A percentile compares a stretch with the other conserved stretches of the same genome.
These are phyloP conservation scores for Rhizomucor pusillus DNA, from an alignment of 371 early-diverging fungal species.

Conservation along the genomic window DNA sequence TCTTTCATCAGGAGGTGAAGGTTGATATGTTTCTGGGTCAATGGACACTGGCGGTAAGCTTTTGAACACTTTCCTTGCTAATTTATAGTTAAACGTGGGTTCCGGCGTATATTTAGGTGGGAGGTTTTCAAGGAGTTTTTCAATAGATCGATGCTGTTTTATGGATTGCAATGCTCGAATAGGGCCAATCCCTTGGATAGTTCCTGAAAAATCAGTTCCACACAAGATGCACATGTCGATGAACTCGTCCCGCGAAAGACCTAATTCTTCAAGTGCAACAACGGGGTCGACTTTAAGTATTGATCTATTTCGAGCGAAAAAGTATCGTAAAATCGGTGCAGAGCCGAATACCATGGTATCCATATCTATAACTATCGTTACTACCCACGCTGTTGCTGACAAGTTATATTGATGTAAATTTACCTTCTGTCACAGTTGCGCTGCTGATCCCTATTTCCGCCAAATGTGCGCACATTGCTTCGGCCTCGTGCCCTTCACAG, in stretches of 20 bases:
- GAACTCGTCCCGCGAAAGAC: slow-evolving; percentile 54
- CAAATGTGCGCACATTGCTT: slow-evolving; percentile 66
- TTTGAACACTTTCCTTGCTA: slow-evolving; percentile 46
- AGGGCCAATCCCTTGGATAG: slow-evolving; percentile 65
- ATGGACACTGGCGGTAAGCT: slow-evolving; percentile 33
- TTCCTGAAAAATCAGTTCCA: slow-evolving; percentile 75
- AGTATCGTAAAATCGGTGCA: slow-evolving; percentile 52
- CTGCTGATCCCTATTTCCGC: slow-evolving; percentile 42
- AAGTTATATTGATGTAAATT: no score
- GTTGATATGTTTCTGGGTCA: slow-evolving; percentile 15
- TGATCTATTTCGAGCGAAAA: slow-evolving; percentile 31
- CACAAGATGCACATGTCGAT: slow-evolving; percentile 79
- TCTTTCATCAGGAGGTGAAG: slow-evolving; percentile 5
- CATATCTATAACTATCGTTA: slow-evolving; percentile 25
- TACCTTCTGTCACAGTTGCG: slow-evolving; percentile 72
- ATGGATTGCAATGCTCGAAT: slow-evolving; percentile 57
- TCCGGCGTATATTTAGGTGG: slow-evolving; percentile 34
- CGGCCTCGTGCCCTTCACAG: slow-evolving; percentile 57
- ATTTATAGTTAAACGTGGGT: slow-evolving; percentile 47
- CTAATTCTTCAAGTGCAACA: slow-evolving; percentile 49
- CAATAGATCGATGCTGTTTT: slow-evolving; percentile 60
- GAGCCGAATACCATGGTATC: slow-evolving; percentile 63
- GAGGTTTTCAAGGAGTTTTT: slow-evolving; percentile 47
- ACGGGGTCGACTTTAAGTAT: slow-evolving; percentile 54
- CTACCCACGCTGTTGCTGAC: no score